Conservation (phyloP, 257 asterid genomes). For the Coffea eugenioides region DNA sequence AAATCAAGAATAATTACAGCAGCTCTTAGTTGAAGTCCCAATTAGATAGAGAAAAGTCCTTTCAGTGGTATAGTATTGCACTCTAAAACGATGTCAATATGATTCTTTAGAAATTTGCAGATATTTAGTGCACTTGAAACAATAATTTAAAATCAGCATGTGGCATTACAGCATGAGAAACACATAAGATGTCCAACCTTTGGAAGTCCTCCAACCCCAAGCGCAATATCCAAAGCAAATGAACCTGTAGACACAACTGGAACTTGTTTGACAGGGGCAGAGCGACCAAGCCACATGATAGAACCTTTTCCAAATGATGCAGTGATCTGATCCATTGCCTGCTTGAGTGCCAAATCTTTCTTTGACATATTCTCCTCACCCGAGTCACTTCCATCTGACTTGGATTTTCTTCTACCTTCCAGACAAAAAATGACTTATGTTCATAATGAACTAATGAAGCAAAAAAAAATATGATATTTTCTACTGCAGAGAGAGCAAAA, state of each 20-base stretch:
- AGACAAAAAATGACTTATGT: background rate
- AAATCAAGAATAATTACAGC: background rate
- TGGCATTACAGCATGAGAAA: background rate
- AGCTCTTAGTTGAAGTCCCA: background rate
- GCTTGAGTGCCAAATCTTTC: conserved; percentile 88
- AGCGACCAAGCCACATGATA: conserved; percentile 96
- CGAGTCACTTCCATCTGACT: conserved; percentile 67
- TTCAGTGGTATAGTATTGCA: background rate
- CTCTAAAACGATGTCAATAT: background rate
- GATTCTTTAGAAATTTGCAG: background rate
- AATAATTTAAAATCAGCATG: background rate
- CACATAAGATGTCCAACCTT: conserved; percentile 45
- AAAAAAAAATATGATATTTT: conserved; percentile 6
- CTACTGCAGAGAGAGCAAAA: background rate
- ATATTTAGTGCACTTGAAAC: no score
- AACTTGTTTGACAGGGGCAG: conserved; percentile 47
- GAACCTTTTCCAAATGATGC: conserved; percentile 88
- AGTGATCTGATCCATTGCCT: conserved; percentile 83
- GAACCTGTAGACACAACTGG: conserved; percentile 95
- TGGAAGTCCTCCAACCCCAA: conserved; percentile 93
- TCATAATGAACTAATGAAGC: conserved; percentile 6
- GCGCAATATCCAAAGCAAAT: conserved; percentile 74
- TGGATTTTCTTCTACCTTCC: conserved; percentile 67
- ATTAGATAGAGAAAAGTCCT: background rate
- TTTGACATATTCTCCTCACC: conserved; percentile 88